A percentile compares a stretch with the other conserved stretches of the same genome.
Conservation (phyloP, 2,329 filamentous ascomycete species). For the Botrytis pseudocinerea region DNA sequence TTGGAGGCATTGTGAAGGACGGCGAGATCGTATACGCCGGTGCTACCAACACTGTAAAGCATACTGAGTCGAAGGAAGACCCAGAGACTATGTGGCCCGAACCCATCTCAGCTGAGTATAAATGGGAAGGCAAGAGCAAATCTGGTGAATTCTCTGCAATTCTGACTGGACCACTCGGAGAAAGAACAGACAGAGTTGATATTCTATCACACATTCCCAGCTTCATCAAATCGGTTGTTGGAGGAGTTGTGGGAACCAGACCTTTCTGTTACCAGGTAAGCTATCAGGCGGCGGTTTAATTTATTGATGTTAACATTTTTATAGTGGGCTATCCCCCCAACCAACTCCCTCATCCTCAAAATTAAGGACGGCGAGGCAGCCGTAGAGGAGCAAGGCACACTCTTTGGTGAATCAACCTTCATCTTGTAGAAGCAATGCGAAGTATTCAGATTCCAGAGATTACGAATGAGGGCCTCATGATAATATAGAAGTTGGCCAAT, state of each 20-base stretch:
- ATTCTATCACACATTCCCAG: constrained; percentile 96
- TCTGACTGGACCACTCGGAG: constrained; percentile 67
- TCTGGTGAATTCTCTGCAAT: constrained; percentile 74
- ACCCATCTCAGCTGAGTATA: constrained; percentile 71
- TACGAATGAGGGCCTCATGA: constrained; percentile 1
- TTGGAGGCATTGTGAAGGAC: constrained; percentile 80
- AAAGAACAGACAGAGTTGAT: constrained; percentile 79
- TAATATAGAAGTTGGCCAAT: constrained; percentile 19
- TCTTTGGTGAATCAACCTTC: constrained; percentile 92
- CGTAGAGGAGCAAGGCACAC: constrained; percentile 67
- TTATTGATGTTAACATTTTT: constrained; percentile 32
- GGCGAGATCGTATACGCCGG: constrained; percentile 77
- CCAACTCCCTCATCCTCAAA: constrained; percentile 69
- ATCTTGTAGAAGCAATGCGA: constrained; percentile 60
- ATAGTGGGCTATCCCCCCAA: constrained; percentile 67
- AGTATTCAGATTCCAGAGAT: constrained; percentile 19
- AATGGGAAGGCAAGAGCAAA: constrained; percentile 75
- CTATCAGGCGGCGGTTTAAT: constrained; percentile 18
- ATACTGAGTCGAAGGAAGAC: constrained; percentile 71
- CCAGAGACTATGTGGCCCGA: constrained; percentile 85
- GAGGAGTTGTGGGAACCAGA: constrained; percentile 86
- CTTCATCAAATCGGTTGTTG: constrained; percentile 92
- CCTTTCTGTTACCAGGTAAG: constrained; percentile 95
- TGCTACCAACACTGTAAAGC: constrained; percentile 63
- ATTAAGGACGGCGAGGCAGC: constrained; percentile 81